These are phyloP conservation scores for Gynandropsis gynandra DNA, from an alignment of 345 rosid species.

Conservation along the genomic window DNA sequence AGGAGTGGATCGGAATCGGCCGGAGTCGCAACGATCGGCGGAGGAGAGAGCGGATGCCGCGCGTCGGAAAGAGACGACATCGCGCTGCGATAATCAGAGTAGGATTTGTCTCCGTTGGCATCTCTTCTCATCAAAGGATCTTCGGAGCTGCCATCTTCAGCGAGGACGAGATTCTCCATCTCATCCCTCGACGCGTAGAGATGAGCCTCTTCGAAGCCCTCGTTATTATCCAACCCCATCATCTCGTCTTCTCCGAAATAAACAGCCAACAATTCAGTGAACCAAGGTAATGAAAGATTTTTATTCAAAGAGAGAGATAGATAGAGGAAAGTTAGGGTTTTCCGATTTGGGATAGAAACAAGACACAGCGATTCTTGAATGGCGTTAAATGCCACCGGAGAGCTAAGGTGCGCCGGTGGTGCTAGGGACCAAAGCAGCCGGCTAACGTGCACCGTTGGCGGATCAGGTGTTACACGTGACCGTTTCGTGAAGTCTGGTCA, in stretches of 20 bases:
- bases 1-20: conserved; percentile 80
- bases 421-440: conserved; percentile 3
- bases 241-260: conserved; percentile 37
- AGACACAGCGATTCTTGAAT: conserved; percentile 11
- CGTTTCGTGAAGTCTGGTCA: conserved; percentile 14
- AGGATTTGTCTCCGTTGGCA: conserved; percentile 25
- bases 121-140: conserved; percentile 16
- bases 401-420: conserved; percentile 25
- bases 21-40: conserved; percentile 34
- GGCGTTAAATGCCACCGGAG: conserved; percentile 10
- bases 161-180: conserved; percentile 64
- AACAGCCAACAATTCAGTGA: conserved; percentile 20
- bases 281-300: conserved; percentile 6
- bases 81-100: conserved; percentile 54
- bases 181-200: conserved; percentile 52
- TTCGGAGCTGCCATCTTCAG: conserved; percentile 25
- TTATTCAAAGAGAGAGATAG: neutral
- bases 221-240: conserved; percentile 82
- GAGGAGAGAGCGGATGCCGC: conserved; percentile 52
- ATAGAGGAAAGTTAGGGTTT: conserved; percentile 24
- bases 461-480: conserved; percentile 37
- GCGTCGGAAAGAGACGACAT: conserved; percentile 44
- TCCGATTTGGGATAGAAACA: conserved; percentile 5
- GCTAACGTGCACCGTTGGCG: conserved; percentile 24
- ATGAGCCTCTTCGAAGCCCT: conserved; percentile 45